Percentiles rank a stretch among this genome's conserved stretches.
phyloP scores from a whole-genome alignment of 306 rosid species.

The Gleditsia sinensis region DNA sequence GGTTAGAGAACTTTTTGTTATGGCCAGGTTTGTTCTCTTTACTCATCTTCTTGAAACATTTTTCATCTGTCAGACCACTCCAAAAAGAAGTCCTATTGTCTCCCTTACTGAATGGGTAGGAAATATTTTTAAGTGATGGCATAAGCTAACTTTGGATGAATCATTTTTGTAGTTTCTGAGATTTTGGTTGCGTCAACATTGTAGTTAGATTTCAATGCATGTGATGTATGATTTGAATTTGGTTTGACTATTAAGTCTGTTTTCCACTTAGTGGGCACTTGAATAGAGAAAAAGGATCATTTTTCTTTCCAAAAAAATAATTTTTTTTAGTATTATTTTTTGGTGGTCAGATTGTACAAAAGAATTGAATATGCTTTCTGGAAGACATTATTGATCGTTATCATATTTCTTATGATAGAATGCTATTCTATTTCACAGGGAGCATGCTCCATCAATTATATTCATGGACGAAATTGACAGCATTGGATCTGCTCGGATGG shows the following conservation, averaged over 20 bases:
- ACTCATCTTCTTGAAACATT: neutral
- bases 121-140: neutral
- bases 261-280: neutral
- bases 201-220: neutral
- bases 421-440: slow-evolving; percentile 53
- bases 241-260: neutral
- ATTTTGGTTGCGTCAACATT: slow-evolving; percentile 5
- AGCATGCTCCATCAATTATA: slow-evolving; percentile 96
- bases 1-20: slow-evolving; percentile 95
- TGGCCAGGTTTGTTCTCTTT: slow-evolving; percentile 82
- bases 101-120: neutral
- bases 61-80: neutral
- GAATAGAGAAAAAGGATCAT: neutral
- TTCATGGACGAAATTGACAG: slow-evolving; percentile 99
- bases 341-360: neutral
- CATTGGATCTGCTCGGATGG: slow-evolving; percentile 98
- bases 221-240: neutral
- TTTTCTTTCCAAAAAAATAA: too few species aligned
- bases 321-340: neutral
- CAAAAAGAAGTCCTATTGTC: neutral
- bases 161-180: neutral
- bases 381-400: slow-evolving; percentile 2
- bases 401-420: slow-evolving; percentile 7
- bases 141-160: neutral
- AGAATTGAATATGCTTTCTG: neutral